Conservation (phyloP, 306 rosid species). For the Acacia melanoxylon region DNA sequence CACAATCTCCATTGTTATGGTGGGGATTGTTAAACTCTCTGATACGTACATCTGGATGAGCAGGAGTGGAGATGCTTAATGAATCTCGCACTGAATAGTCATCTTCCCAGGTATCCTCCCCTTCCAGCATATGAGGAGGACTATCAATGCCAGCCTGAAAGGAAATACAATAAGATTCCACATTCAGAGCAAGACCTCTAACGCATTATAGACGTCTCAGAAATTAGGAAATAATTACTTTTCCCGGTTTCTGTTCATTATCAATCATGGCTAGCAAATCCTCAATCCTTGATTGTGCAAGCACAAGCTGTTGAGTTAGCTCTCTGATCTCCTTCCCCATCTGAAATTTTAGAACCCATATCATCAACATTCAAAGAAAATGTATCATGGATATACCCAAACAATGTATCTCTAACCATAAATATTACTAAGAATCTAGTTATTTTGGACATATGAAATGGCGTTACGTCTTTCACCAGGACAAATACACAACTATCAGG, state of each 20-base stretch:
- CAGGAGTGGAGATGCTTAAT: constrained; percentile 55
- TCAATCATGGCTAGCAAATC: constrained; percentile 72
- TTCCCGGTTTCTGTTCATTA: constrained; percentile 58
- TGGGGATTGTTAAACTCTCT: constrained; percentile 66
- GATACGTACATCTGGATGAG: constrained; percentile 31
- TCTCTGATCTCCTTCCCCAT: constrained; percentile 87
- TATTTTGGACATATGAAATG: not conserved
- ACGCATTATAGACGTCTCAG: not conserved
- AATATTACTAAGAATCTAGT: not conserved
- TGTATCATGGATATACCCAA: constrained; percentile 13
- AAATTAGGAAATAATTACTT: constrained; percentile 47
- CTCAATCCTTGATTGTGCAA: constrained; percentile 86
- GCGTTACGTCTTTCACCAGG: constrained; percentile 4
- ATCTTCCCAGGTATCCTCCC: constrained; percentile 64
- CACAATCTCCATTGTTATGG: constrained; percentile 47
- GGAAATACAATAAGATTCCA: constrained; percentile 20
- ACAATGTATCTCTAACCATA: not conserved
- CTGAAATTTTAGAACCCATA: constrained; percentile 47
- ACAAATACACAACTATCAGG: not conserved
- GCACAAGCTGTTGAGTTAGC: constrained; percentile 79
- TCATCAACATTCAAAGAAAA: constrained; percentile 27
- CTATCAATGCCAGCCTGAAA: constrained; percentile 44
- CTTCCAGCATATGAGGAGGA: constrained; percentile 45
- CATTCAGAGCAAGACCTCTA: not conserved
- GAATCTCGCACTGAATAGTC: constrained; percentile 74